A percentile compares a stretch with the other conserved stretches of the same genome.
phyloP scores from a whole-genome alignment of 352 stramenopile genomes.

The Phytophthora fragariae region DNA sequence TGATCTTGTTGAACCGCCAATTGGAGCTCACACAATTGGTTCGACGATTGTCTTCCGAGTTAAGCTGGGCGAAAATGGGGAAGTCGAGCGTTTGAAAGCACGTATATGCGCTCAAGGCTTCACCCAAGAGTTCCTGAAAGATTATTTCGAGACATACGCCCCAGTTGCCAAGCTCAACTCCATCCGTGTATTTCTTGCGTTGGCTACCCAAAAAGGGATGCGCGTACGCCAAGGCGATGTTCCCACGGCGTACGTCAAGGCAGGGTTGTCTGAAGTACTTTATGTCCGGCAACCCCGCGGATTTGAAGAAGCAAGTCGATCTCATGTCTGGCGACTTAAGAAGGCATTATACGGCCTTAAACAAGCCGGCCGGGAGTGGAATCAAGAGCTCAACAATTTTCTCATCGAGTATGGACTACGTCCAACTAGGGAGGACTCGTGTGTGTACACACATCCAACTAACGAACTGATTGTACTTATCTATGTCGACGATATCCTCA shows the following conservation, averaged over 20 bases:
- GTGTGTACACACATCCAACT: constrained; percentile 2
- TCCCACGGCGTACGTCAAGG: not conserved
- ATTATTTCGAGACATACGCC: too few species aligned
- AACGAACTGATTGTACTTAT: constrained; percentile 2
- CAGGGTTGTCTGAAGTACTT: too few species aligned
- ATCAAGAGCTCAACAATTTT: not conserved
- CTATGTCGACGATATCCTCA: not conserved
- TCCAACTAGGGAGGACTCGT: constrained; percentile 1
- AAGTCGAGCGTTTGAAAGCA: too few species aligned
- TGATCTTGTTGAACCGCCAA: constrained; percentile 6
- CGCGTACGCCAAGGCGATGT: too few species aligned
- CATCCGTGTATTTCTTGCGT: too few species aligned
- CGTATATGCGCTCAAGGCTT: too few species aligned
- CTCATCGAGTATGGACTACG: not conserved
- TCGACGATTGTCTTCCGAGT: not conserved
- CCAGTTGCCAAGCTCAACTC: too few species aligned
- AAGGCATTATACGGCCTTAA: constrained; percentile 11
- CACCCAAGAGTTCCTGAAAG: too few species aligned
- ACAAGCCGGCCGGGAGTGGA: constrained; percentile 8
- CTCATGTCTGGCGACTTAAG: constrained; percentile 5
- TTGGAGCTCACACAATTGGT: not conserved
- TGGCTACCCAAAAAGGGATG: too few species aligned
- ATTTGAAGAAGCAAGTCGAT: constrained; percentile 2
- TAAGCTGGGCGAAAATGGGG: too few species aligned
- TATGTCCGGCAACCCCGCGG: not conserved